Percentiles rank a stretch among this genome's conserved stretches.
phyloP scores from a whole-genome alignment of 2,329 filamentous ascomycete species.

The Pseudovirgaria hyperparasitica region DNA sequence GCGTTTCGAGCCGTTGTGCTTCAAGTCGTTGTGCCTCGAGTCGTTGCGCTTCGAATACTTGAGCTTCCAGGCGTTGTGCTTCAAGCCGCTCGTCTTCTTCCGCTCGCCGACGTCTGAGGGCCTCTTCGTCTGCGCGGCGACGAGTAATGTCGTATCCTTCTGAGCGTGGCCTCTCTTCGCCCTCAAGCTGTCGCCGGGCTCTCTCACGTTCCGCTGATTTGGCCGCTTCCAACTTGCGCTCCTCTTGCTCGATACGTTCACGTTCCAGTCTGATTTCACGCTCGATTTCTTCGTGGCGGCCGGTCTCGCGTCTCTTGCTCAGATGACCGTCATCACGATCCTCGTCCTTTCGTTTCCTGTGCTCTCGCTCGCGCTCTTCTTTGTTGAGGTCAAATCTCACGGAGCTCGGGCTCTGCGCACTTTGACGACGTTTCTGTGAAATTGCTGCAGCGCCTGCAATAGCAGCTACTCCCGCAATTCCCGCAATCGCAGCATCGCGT shows the following conservation, averaged over 20 bases:
- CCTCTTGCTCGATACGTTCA: constrained; percentile 11
- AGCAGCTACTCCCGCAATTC: constrained; percentile 29
- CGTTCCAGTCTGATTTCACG: constrained; percentile 14
- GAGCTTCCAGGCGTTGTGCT: constrained; percentile 15
- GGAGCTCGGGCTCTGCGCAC: constrained; percentile 22
- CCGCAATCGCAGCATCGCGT: constrained; percentile 31
- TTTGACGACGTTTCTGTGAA: constrained; percentile 14
- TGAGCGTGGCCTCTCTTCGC: neutral
- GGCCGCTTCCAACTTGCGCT: constrained; percentile 1
- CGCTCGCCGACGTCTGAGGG: neutral
- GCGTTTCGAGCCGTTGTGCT: constrained; percentile 5
- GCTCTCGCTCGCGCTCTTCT: constrained; percentile 40
- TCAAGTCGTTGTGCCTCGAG: constrained; percentile 10
- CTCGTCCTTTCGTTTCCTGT: constrained; percentile 22
- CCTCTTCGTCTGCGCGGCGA: neutral
- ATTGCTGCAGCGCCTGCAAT: constrained; percentile 16
- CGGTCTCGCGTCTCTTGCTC: constrained; percentile 9
- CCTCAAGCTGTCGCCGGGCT: too few relatives aligned
- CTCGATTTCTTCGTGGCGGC: constrained; percentile 12
- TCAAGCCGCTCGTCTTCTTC: constrained; percentile 13
- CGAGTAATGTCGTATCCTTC: neutral
- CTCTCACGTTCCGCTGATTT: neutral
- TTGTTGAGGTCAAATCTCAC: constrained; percentile 47
- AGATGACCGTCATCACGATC: constrained; percentile 14
- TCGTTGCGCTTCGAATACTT: constrained; percentile 1